phyloP scores from a whole-genome alignment of 805 yeast species.

The Metschnikowia colocasiae region DNA sequence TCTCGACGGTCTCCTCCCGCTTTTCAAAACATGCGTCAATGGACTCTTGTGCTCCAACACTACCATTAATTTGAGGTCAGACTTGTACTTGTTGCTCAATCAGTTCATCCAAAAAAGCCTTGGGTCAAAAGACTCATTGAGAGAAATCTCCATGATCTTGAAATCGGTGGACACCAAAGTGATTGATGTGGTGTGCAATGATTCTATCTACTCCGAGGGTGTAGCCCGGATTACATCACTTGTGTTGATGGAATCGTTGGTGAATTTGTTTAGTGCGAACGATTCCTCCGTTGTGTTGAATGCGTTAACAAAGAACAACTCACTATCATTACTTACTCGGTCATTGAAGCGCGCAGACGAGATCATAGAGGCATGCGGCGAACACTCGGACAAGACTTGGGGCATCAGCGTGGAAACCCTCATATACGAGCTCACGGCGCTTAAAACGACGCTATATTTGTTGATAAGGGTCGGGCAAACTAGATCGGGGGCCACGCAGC shows the following conservation, averaged over 20 bases:
- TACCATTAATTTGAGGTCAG: conserved; percentile 66
- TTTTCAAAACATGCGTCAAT: conserved; percentile 69
- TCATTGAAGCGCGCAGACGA: conserved; percentile 70
- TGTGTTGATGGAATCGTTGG: conserved; percentile 64
- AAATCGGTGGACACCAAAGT: conserved; percentile 58
- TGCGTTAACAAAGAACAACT: conserved; percentile 59
- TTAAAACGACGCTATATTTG: conserved; percentile 66
- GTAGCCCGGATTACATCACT: conserved; percentile 71
- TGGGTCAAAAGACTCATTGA: conserved; percentile 38
- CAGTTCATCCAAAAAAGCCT: conserved; percentile 56
- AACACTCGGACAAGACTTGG: conserved; percentile 10
- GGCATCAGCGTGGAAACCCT: conserved; percentile 49
- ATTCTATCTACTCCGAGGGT: conserved; percentile 78
- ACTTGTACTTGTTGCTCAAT: conserved; percentile 70
- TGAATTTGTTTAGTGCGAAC: conserved; percentile 50
- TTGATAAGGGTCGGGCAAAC: conserved; percentile 73
- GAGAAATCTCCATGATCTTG: conserved; percentile 51
- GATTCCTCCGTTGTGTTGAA: conserved; percentile 54
- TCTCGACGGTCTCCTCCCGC: conserved; percentile 49
- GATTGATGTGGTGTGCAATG: conserved; percentile 65
- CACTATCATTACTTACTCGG: conserved; percentile 60
- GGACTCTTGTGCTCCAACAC: conserved; percentile 73
- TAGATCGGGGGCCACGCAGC: conserved; percentile 69
- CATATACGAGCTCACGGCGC: conserved; percentile 72
- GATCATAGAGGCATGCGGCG: conserved; percentile 40